phyloP scores from a whole-genome alignment of 768 basidiomycete genomes.

The Trametes villosa region DNA sequence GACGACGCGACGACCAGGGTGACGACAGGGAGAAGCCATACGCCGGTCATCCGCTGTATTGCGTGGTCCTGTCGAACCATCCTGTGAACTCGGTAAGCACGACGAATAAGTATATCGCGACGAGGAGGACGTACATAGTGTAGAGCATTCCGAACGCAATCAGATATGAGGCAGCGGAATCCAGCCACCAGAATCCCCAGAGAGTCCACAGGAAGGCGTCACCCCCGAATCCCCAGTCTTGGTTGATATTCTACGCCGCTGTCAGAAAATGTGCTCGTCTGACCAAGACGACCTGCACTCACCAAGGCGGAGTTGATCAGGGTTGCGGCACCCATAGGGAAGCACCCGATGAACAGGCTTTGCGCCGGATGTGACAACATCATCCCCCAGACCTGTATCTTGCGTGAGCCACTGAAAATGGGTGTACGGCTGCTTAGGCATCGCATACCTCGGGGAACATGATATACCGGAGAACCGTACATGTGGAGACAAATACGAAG shows the following conservation, averaged over 20 bases:
- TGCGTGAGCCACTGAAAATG: neutral
- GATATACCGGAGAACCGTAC: conserved; percentile 39
- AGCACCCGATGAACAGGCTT: conserved; percentile 48
- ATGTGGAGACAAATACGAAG: conserved; percentile 38
- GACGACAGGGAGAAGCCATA: conserved; percentile 58
- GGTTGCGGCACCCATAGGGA: conserved; percentile 51
- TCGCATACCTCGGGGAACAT: conserved; percentile 36
- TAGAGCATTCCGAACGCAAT: conserved; percentile 55
- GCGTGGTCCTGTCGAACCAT: conserved; percentile 48
- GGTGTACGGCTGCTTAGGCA: neutral
- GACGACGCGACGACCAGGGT: conserved; percentile 58
- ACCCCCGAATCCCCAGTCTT: conserved; percentile 43
- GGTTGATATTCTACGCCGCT: conserved; percentile 36
- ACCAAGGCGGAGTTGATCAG: conserved; percentile 47
- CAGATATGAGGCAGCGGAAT: conserved; percentile 44
- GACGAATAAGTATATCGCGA: neutral
- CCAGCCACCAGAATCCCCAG: conserved; percentile 59
- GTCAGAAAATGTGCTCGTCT: neutral
- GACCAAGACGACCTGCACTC: conserved; percentile 16
- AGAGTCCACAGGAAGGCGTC: conserved; percentile 43
- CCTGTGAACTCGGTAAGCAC: conserved; percentile 36
- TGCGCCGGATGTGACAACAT: conserved; percentile 47
- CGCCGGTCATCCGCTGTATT: conserved; percentile 44
- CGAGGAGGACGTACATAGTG: conserved; percentile 44
- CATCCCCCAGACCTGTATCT: conserved; percentile 28